Evolutionary conservation across 805 yeast species (phyloP), one percentile per base, ranked within the genome.

Genomic region (Candida pseudofarinosa): DNA sequence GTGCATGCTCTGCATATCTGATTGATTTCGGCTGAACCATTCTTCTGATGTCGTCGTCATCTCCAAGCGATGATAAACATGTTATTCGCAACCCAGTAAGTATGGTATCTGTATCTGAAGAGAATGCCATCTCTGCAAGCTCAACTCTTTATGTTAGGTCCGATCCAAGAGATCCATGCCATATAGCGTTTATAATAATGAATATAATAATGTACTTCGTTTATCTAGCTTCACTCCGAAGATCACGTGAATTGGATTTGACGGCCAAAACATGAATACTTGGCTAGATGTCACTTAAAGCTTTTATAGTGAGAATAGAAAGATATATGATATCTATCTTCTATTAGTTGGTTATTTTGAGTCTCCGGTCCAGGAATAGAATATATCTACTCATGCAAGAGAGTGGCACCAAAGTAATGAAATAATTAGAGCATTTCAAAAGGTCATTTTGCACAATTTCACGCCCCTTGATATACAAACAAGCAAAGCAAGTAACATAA

Each of bases 101-200:
- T 39, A 68, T 41, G 15, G 58, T 60, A 15, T 56, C 46, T 5
- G 58, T 54, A 28, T 65, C 69, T 18, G 60, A 54, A 3, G 73
- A 69, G 39, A 68, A 61, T 19, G 73, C 65, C 75, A 69, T 69
- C 34, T 10, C 33, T 35, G 10, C 10, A 6, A 7, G 10, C 10
- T 23, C 6, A 10, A 23, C 18, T 33, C 35, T 33, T 13, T 6
- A 8, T 8, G 8, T 6, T 33, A 13, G 13, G n/a, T 33, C 18
- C 8, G 18, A 8, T n/a, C n/a, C n/a, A n/a, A n/a, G n/a, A n/a
- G n/a, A n/a, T n/a, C n/a, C n/a, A n/a, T n/a, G n/a, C n/a, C n/a
- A n/a, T n/a, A n/a, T n/a, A n/a, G n/a, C n/a, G n/a, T n/a, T n/a
- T n/a, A n/a, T n/a, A n/a, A n/a, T n/a, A n/a, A n/a, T n/a, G n/a